A percentile compares a stretch with the other conserved stretches of the same genome.
Conservation (phyloP, 1,284 basidiomycete genomes). For the Leucoagaricus sp. region DNA sequence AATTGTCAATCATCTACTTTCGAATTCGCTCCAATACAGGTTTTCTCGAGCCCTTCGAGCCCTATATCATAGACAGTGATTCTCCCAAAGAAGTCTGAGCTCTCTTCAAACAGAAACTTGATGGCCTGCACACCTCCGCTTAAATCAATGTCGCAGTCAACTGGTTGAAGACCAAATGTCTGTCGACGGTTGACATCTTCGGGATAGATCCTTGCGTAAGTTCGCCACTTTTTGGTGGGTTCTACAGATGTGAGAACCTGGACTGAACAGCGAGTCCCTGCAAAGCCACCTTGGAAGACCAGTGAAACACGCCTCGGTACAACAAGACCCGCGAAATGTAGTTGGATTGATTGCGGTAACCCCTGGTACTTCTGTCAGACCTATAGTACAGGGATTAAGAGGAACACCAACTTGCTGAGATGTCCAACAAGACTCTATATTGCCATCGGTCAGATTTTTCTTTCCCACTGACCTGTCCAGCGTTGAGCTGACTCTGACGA, state of each 20-base stretch:
- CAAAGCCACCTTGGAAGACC: constrained; percentile 85
- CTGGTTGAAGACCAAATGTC: constrained; percentile 51
- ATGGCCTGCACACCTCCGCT: constrained; percentile 43
- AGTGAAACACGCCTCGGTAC: constrained; percentile 56
- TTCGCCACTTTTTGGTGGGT: constrained; percentile 44
- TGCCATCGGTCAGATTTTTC: constrained; percentile 69
- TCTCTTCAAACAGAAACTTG: constrained; percentile 72
- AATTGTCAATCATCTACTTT: background rate
- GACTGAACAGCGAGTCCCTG: constrained; percentile 63
- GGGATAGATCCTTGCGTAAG: constrained; percentile 60
- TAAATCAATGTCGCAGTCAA: constrained; percentile 15
- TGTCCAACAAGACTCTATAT: constrained; percentile 81
- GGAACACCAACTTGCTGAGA: constrained; percentile 63
- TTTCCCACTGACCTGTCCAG: constrained; percentile 78
- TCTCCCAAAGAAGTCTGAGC: constrained; percentile 79
- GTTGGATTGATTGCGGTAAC: constrained; percentile 71
- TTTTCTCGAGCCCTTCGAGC: constrained; percentile 41
- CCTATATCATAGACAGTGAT: constrained; percentile 71
- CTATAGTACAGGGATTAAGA: background rate
- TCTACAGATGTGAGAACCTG: constrained; percentile 32
- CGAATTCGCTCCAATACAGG: background rate
- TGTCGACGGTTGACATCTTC: constrained; percentile 77
- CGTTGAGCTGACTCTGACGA: constrained; percentile 77
- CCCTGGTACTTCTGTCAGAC: constrained; percentile 45
- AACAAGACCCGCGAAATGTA: constrained; percentile 54